Evolutionary conservation across 441 rosid species (phyloP).

Genomic region (Erysimum cheiri): DNA sequence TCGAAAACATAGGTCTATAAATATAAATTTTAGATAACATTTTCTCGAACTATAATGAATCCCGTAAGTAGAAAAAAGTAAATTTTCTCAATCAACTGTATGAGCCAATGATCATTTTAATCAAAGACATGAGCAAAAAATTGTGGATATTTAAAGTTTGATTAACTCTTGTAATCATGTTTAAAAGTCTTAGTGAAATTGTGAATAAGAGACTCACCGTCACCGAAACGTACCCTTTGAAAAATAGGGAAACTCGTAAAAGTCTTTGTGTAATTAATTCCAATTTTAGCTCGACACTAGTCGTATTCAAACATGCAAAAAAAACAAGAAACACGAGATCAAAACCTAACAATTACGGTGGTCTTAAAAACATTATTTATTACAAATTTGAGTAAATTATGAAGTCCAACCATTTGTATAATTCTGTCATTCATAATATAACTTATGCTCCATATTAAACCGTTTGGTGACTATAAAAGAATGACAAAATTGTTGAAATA

Average conservation of each 20-base stretch:
- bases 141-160: no score
- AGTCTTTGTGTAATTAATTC: neutral
- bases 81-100: no score
- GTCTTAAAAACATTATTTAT: neutral
- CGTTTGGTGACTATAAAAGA: neutral
- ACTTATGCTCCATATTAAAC: neutral
- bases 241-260: neutral
- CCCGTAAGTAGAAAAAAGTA: no score
- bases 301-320: neutral
- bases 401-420: constrained; percentile 8
- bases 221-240: neutral
- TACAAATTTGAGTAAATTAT: constrained; percentile 8
- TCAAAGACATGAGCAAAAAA: no score
- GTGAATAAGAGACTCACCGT: neutral
- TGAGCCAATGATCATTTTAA: no score
- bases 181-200: neutral
- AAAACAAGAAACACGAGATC: neutral
- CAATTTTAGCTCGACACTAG: neutral
- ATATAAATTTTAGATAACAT: no score
- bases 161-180: neutral
- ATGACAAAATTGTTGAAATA: neutral
- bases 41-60: no score
- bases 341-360: neutral
- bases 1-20: no score
- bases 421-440: neutral